Conservation (phyloP, 2,329 filamentous ascomycete species). For the Epichloe glyceriae region DNA sequence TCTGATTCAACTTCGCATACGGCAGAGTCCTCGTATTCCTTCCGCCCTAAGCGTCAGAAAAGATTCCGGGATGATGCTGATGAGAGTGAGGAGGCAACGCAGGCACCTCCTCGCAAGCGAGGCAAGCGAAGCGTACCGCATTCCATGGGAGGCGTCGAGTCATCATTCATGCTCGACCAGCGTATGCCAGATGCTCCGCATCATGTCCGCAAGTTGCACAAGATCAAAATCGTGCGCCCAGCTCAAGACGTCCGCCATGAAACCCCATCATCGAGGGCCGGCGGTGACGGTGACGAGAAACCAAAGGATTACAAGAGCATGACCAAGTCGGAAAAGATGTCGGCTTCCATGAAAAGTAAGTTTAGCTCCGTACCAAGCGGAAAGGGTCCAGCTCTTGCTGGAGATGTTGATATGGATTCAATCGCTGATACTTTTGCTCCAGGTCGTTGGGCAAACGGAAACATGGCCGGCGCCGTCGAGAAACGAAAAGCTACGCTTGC, state of each 20-base stretch:
- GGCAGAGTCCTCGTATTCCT: conserved; percentile 36
- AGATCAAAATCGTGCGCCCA: conserved; percentile 26
- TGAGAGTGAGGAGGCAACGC: conserved; percentile 23
- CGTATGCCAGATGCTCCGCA: conserved; percentile 12
- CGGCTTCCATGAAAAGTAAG: conserved; percentile 51
- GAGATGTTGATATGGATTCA: conserved; percentile 8
- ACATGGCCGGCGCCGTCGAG: conserved; percentile 46
- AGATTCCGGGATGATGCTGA: conserved; percentile 38
- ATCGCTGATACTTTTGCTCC: conserved; percentile 7
- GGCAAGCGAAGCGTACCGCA: conserved; percentile 16
- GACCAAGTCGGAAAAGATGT: conserved; percentile 56
- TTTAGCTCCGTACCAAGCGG: conserved; percentile 1
- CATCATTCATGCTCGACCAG: conserved; percentile 9
- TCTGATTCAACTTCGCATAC: conserved; percentile 38
- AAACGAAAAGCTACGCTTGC: conserved; percentile 48
- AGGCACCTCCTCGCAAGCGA: conserved; percentile 26
- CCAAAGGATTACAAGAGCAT: conserved; percentile 45
- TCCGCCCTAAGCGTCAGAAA: conserved; percentile 42
- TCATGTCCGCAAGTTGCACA: conserved; percentile 20
- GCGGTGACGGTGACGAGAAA: conserved; percentile 25
- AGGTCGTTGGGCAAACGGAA: conserved; percentile 48
- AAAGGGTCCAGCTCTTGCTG: background rate
- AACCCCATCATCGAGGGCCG: conserved; percentile 14
- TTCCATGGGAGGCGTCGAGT: conserved; percentile 5
- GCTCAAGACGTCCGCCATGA: conserved; percentile 16